Evolutionary conservation across 2,329 filamentous ascomycete genomes (phyloP).

Genomic region (Gyromitra esculenta): DNA sequence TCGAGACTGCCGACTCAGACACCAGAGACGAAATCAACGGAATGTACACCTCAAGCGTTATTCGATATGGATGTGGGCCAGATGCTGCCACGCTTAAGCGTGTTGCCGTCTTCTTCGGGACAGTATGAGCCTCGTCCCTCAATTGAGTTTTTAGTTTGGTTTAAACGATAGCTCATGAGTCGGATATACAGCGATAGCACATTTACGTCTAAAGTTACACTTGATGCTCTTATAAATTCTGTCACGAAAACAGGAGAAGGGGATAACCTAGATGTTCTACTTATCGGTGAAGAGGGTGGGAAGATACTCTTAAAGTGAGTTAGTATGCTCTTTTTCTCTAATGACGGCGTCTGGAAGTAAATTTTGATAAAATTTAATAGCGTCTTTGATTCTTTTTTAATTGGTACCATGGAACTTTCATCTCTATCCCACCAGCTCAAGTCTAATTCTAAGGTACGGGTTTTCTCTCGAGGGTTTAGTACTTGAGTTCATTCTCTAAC

Average conservation of each 20-base stretch:
- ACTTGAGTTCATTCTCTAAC: conserved; percentile 4
- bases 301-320: conserved; percentile 56
- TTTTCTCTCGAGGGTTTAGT: conserved; percentile 40
- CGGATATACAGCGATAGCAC: conserved; percentile 55
- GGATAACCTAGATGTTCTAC: conserved; percentile 57
- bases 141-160: not conserved
- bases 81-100: conserved; percentile 57
- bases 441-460: conserved; percentile 52
- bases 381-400: conserved; percentile 58
- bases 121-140: conserved; percentile 47
- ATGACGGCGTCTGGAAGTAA: not conserved
- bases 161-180: conserved; percentile 5
- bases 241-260: conserved; percentile 56
- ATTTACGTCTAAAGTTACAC: conserved; percentile 57
- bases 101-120: conserved; percentile 54
- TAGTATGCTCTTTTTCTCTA: not conserved
- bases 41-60: conserved; percentile 54
- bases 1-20: conserved; percentile 16
- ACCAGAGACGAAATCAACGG: conserved; percentile 42
- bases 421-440: conserved; percentile 54
- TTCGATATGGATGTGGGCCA: conserved; percentile 56
- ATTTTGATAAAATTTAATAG: conserved; percentile 39
- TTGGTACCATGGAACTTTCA: conserved; percentile 57
- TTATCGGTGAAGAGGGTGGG: conserved; percentile 57
- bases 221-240: conserved; percentile 58